Evolutionary conservation across 2,329 filamentous ascomycete genomes (phyloP).

Genomic region (Cytospora piceicola): DNA sequence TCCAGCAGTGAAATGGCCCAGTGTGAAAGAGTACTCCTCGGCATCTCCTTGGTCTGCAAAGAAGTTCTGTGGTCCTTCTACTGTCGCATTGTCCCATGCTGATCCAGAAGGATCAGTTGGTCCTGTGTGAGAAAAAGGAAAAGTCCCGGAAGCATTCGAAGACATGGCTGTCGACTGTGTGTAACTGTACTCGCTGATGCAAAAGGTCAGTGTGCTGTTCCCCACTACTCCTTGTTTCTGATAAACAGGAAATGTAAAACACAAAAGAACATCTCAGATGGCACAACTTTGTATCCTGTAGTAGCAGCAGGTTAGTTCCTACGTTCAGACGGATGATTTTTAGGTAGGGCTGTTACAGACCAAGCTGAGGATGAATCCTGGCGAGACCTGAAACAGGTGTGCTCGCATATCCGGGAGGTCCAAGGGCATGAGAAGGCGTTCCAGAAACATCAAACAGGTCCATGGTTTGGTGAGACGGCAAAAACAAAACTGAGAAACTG

Average conservation of each 20-base stretch:
- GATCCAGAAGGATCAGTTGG: conserved; percentile 57
- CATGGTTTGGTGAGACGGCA: conserved; percentile 7
- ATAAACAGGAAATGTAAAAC: conserved; percentile 41
- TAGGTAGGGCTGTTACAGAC: conserved; percentile 44
- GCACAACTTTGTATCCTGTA: conserved; percentile 62
- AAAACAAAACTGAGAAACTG: background rate
- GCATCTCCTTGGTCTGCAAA: conserved; percentile 57
- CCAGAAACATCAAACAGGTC: conserved; percentile 6
- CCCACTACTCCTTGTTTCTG: conserved; percentile 43
- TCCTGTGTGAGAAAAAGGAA: conserved; percentile 64
- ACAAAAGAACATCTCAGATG: conserved; percentile 41
- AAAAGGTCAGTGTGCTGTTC: conserved; percentile 60
- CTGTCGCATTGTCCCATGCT: conserved; percentile 56
- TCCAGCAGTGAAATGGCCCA: conserved; percentile 59
- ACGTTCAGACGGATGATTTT: conserved; percentile 12
- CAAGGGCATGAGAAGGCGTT: conserved; percentile 19
- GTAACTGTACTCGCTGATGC: conserved; percentile 60
- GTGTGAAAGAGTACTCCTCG: conserved; percentile 58
- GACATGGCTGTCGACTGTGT: conserved; percentile 57
- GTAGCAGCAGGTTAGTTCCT: conserved; percentile 41
- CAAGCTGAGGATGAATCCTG: conserved; percentile 35
- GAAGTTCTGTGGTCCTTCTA: conserved; percentile 65
- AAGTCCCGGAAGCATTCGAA: conserved; percentile 54
- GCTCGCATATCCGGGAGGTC: conserved; percentile 25
- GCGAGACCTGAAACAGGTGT: conserved; percentile 9